Evolutionary conservation across 108 stramenopile species (phyloP).

Genomic region (Thalassiosira profunda): DNA sequence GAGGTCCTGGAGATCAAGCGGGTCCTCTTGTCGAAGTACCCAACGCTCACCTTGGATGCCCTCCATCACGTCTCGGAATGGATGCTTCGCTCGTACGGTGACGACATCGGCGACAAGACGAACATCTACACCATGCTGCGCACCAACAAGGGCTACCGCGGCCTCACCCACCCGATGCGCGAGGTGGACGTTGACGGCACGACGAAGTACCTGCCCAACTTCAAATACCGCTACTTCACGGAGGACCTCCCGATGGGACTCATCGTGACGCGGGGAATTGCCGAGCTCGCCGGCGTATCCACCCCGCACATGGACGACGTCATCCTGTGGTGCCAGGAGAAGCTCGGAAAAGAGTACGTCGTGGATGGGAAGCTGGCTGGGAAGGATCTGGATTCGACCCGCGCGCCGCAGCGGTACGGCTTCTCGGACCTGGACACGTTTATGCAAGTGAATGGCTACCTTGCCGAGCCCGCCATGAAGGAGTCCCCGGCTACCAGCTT

Average conservation of each 20-base stretch:
- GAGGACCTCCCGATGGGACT: constrained; percentile 54
- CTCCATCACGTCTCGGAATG: constrained; percentile 45
- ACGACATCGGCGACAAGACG: constrained; percentile 44
- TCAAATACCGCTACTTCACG: constrained; percentile 57
- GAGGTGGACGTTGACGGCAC: background rate
- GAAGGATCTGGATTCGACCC: constrained; percentile 30
- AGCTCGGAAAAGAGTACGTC: constrained; percentile 53
- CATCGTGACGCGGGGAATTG: constrained; percentile 48
- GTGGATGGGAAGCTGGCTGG: constrained; percentile 34
- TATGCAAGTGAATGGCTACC: constrained; percentile 47
- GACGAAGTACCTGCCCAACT: constrained; percentile 48
- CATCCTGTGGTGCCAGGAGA: constrained; percentile 52
- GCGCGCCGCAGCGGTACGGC: constrained; percentile 47
- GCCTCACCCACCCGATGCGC: constrained; percentile 43
- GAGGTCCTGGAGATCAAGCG: constrained; percentile 13
- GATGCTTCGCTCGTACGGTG: constrained; percentile 45
- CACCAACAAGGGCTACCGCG: constrained; percentile 52
- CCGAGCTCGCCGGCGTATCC: constrained; percentile 46
- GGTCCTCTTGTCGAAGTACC: constrained; percentile 43
- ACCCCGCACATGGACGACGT: constrained; percentile 54
- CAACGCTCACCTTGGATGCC: constrained; percentile 27
- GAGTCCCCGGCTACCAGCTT: too few species aligned
- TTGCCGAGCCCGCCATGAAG: constrained; percentile 37
- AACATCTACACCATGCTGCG: constrained; percentile 43
- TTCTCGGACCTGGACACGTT: constrained; percentile 55